Base-by-base conservation (phyloP, 495 filamentous ascomycete genomes). In the Penicillium odoratum region DNA sequence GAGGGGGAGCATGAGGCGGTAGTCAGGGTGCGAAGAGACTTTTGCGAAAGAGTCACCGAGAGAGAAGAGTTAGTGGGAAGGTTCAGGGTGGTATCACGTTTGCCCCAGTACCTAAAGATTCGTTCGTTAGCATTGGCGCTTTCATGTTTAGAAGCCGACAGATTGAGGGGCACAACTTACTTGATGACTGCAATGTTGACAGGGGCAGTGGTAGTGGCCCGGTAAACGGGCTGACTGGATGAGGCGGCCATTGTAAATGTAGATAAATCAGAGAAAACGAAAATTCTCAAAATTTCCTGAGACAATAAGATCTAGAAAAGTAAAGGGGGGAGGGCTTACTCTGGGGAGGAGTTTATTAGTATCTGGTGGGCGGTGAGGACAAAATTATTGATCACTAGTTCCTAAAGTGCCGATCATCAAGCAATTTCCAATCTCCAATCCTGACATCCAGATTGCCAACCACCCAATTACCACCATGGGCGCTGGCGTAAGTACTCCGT, bases 171-270 rank as follows among this genome's bases (percentile, higher is more conserved):
- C 38, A 40, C 38, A 55, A 67, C 80, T 55, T 79, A 94, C 91
- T 99, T 99, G 73, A 99, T 93, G 36, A 99, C 94, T 54, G 94
- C 94, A 68, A 99, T 99, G 79, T 99, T 99, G 63, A 99, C 94
- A 15, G 94, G 94, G 26, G 94, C 94, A 34, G 92, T 97, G 46
- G 93, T 97, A 77, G 89, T 96, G 51, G 95, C 92, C 67, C 90
- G 87, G 80, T 93, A 92, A 67, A 98, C 73, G 33, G 65, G 57
- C 69, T 65, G 73, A 67, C 61, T 64, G 30, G 75, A 58, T 40
- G 65, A 16, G 60, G 80, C 72, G 34, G 77, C 73, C 80, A 84
- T 85, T 56, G 47, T 74, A 18, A n/a, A 40, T 51, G 47, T n/a
- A n/a, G 7, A 48, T 31, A 31, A 30, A 16, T 30, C 46, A 48